Base-by-base conservation (phyloP, 768 basidiomycete species). In the Trametes punicea region DNA sequence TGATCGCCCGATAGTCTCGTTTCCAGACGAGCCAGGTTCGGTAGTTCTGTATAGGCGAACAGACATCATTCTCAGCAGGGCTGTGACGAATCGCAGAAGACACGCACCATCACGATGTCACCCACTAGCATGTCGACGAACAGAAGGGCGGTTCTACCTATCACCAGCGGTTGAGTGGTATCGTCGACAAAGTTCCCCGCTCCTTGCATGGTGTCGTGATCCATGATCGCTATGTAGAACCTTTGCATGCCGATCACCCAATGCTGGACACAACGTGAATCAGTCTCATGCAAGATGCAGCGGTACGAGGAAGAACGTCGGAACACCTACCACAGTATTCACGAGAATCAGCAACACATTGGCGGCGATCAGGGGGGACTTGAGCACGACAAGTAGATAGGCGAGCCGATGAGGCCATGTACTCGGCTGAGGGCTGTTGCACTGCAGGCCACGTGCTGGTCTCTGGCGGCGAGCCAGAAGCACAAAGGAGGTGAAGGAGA, bases 31-130 rank as follows among this genome's bases (percentile, higher is more conserved):
- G 27, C 46, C 46, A 46, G 13, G 46, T 46, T 13, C 46, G 46
- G 18, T 31, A 46, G 3, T 27, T 26, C 46, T 46, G 29, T 2
- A 5, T 13, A 16, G n/a, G 7, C 3, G 6, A 3, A 33, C 23
- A 33, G 11, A n/a, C 10, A 20, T 9, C 4, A 13, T n/a, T 5
- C 3, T 13, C 16, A 20, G 6, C 5, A 2, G 3, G 11, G 18
- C 23, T 5, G n/a, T 9, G 9, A 4, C 30, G 20, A 13, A 18
- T n/a, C n/a, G n/a, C n/a, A n/a, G n/a, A 8, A 25, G 40, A 10
- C 10, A 53, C 51, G 16, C n/a, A 53, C 51, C 4, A 53, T 53
- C 2, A 53, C 25, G 23, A 36, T 9, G n/a, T 53, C 51, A 11
- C 42, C 51, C 3, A 46, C 7, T 2, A 53, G 25, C 42, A 53